phyloP scores from a whole-genome alignment of 331 rosid species.

The Malus hybrid region DNA sequence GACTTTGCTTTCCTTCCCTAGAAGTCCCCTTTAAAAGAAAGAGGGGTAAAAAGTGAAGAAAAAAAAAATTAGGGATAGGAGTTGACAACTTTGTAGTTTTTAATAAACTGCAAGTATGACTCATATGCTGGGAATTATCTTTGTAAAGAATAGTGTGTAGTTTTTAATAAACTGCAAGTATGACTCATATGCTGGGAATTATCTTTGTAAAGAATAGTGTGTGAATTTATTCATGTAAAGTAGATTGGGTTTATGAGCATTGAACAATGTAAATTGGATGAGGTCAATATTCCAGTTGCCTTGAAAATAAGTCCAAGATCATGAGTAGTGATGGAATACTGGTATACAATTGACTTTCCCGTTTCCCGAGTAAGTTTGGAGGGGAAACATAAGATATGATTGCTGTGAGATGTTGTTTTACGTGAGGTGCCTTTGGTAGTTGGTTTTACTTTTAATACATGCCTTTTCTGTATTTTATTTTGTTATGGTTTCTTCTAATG shows the following conservation, averaged over 20 bases:
- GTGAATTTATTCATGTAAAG: not conserved
- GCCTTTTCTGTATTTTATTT: not conserved
- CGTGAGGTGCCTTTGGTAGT: not conserved
- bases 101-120: not conserved
- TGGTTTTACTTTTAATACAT: not conserved
- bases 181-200: not conserved
- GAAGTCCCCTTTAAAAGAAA: not conserved
- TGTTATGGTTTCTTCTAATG: not conserved
- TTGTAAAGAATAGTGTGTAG: not conserved
- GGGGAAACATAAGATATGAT: not conserved
- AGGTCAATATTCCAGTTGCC: not conserved
- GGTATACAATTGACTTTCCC: not conserved
- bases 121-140: not conserved
- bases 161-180: not conserved
- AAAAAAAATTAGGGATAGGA: not conserved
- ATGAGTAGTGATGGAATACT: not conserved
- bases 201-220: not conserved
- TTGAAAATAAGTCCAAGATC: not conserved
- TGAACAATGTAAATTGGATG: not conserved
- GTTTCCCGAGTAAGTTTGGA: not conserved
- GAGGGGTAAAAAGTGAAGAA: not conserved
- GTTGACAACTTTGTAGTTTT: not conserved
- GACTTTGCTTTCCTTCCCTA: not conserved
- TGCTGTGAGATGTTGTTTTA: not conserved
- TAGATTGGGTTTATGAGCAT: not conserved